A percentile compares a stretch with the other conserved stretches of the same genome.
These are phyloP conservation scores for Yarrowia porcina DNA, from an alignment of 805 yeast genomes.

Conservation along the genomic window DNA sequence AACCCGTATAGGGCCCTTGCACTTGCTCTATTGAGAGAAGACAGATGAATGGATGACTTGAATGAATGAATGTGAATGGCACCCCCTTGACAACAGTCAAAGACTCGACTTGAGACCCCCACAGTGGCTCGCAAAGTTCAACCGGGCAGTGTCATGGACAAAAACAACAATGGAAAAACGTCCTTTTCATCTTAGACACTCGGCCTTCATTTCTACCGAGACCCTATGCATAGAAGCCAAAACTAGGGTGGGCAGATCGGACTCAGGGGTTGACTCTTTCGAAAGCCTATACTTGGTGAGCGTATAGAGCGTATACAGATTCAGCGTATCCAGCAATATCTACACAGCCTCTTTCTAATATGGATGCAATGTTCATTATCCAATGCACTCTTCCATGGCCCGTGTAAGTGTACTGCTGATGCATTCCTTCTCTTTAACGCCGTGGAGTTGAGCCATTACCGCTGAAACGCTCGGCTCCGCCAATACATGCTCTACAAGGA, in stretches of 20 bases:
- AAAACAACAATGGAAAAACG: background rate
- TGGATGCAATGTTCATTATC: too few relatives aligned
- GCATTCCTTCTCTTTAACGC: background rate
- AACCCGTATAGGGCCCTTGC: constrained; percentile 6
- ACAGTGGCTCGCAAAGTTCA: background rate
- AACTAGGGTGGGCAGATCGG: constrained; percentile 1
- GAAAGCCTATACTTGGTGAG: too few relatives aligned
- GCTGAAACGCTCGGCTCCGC: background rate
- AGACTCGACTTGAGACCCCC: background rate
- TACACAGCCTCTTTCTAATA: background rate
- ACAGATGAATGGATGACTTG: background rate
- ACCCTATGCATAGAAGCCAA: constrained; percentile 4
- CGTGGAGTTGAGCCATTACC: background rate
- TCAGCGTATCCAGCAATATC: too few relatives aligned
- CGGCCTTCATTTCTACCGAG: background rate
- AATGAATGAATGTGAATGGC: too few relatives aligned
- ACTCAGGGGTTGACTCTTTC: background rate
- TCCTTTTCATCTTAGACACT: background rate
- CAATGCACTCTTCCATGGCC: too few relatives aligned
- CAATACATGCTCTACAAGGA: background rate
- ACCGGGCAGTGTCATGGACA: background rate
- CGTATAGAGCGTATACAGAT: too few relatives aligned
- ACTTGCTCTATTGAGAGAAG: background rate
- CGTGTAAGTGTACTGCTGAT: background rate
- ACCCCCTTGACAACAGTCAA: background rate